Conservation (phyloP, 345 rosid species). For the Balakata baccata region DNA sequence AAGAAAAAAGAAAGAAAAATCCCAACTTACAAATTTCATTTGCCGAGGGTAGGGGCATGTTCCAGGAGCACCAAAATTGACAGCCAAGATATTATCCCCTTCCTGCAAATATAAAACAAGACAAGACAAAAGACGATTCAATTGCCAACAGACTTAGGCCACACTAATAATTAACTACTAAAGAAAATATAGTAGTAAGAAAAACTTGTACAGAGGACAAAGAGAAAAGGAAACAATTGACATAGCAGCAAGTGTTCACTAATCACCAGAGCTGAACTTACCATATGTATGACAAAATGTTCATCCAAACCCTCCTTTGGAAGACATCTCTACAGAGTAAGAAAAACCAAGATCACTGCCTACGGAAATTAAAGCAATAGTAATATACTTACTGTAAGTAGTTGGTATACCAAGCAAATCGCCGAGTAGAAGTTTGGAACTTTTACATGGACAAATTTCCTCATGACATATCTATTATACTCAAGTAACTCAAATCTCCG, state of each 20-base stretch:
- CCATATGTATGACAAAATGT: slow-evolving; percentile 82
- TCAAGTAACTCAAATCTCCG: not conserved
- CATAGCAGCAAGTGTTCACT: not conserved
- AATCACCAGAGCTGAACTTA: slow-evolving; percentile 23
- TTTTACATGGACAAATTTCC: not conserved
- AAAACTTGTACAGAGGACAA: not conserved
- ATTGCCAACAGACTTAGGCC: not conserved
- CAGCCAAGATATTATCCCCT: slow-evolving; percentile 74
- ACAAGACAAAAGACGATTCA: not conserved
- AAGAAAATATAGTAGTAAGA: not conserved
- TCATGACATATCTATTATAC: not conserved
- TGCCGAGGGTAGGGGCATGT: slow-evolving; percentile 75
- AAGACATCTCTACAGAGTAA: slow-evolving; percentile 72
- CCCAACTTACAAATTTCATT: slow-evolving; percentile 60
- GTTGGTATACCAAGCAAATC: not conserved
- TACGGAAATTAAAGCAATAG: not conserved
- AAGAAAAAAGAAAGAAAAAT: slow-evolving; percentile 12
- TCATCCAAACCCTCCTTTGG: slow-evolving; percentile 80
- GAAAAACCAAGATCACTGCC: slow-evolving; percentile 19
- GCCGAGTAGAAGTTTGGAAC: not conserved
- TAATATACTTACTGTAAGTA: not conserved
- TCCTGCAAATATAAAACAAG: slow-evolving; percentile 44
- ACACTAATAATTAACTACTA: not conserved
- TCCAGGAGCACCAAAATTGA: slow-evolving; percentile 79
- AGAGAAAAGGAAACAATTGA: not conserved